A percentile compares a stretch with the other conserved stretches of the same genome.
phyloP scores from a whole-genome alignment of 2,329 filamentous ascomycete genomes.

The Claviceps digitariae region DNA sequence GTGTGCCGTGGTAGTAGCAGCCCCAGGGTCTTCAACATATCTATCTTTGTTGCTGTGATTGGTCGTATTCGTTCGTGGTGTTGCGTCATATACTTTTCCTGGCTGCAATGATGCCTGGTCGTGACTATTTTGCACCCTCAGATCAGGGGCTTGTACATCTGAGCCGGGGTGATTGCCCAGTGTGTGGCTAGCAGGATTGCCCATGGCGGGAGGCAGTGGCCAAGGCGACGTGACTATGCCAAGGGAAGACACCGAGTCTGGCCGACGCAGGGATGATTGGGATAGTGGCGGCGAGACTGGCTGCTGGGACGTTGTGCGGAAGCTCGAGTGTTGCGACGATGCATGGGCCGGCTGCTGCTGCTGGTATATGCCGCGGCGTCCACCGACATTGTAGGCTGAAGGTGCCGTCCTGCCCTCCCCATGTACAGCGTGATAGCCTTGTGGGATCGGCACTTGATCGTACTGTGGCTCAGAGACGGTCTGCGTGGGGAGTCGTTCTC shows the following conservation, averaged over 20 bases:
- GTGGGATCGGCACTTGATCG: constrained; percentile 24
- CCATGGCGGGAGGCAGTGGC: neutral
- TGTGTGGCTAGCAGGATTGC: neutral
- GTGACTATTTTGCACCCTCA: neutral
- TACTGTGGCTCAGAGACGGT: constrained; percentile 20
- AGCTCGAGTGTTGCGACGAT: no score
- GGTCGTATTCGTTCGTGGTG: constrained; percentile 11
- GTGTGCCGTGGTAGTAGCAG: neutral
- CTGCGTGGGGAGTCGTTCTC: no score
- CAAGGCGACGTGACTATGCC: constrained; percentile 2
- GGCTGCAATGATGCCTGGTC: neutral
- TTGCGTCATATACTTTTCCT: constrained; percentile 21
- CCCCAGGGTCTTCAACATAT: neutral
- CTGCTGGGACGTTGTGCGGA: no score
- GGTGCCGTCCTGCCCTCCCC: constrained; percentile 21
- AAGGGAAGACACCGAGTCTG: constrained; percentile 3
- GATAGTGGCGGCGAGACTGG: neutral
- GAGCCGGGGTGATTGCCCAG: no score
- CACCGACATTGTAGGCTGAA: constrained; percentile 16
- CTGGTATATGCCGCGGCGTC: no score
- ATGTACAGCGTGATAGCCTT: constrained; percentile 22
- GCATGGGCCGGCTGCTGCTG: no score
- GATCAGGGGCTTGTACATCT: neutral
- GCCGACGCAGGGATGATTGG: neutral
- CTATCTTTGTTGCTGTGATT: no score